Conservation (phyloP, 257 asterid genomes). For the Solanum phureja region DNA sequence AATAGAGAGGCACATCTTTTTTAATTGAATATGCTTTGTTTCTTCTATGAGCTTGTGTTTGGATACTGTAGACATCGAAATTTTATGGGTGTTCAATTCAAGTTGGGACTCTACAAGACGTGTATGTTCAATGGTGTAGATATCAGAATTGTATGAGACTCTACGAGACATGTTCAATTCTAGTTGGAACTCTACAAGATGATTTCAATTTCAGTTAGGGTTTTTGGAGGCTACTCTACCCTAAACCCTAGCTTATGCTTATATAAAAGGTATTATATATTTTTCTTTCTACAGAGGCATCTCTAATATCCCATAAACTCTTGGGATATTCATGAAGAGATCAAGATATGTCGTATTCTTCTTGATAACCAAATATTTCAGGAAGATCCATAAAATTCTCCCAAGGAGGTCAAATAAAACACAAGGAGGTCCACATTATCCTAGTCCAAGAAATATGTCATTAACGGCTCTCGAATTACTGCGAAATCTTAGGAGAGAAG, state of each 20-base stretch:
- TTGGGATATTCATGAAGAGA: background rate
- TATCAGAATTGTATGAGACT: background rate
- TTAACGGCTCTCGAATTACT: rapidly evolving
- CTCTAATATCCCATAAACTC: background rate
- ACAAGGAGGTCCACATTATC: background rate
- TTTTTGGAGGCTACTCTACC: no score
- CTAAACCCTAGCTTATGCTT: background rate
- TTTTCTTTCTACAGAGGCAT: background rate
- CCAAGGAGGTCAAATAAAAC: background rate
- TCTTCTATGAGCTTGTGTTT: background rate
- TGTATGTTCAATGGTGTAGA: background rate
- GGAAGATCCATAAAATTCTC: background rate
- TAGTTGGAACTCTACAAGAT: background rate
- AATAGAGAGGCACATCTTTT: background rate
- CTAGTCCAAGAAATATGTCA: background rate
- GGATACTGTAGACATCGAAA: background rate
- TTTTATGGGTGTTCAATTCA: rapidly evolving
- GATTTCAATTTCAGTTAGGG: no score
- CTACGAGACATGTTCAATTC: background rate
- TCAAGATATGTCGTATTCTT: background rate
- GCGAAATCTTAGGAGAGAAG: background rate
- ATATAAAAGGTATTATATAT: no score
- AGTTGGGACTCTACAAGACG: background rate
- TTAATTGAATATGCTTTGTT: background rate
- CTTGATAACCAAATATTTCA: background rate